phyloP scores from a whole-genome alignment of 2,329 filamentous ascomycete genomes.

The Tolypocladium amazonense region DNA sequence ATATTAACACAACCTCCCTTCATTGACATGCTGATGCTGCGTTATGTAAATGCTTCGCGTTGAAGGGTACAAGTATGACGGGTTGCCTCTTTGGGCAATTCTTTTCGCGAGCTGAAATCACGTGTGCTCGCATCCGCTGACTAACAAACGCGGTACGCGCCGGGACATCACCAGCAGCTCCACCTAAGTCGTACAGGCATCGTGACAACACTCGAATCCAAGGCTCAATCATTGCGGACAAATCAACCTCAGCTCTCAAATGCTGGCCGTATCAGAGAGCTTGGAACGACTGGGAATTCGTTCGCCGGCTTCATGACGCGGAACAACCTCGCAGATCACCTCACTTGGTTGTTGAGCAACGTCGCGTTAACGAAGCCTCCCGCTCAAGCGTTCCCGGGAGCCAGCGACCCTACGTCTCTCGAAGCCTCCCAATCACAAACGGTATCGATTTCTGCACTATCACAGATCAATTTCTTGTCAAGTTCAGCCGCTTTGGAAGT shows the following conservation, averaged over 20 bases:
- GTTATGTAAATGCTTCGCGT: neutral
- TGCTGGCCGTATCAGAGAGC: conserved; percentile 5
- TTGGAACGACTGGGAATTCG: conserved; percentile 11
- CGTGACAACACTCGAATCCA: neutral
- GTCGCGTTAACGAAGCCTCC: conserved; percentile 28
- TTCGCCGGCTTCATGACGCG: conserved; percentile 46
- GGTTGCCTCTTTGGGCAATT: neutral
- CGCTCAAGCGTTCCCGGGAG: conserved; percentile 24
- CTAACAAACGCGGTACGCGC: conserved; percentile 22
- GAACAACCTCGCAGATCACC: conserved; percentile 47
- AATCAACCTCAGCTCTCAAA: neutral
- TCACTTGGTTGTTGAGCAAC: conserved; percentile 46
- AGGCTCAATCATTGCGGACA: neutral
- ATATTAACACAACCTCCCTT: neutral
- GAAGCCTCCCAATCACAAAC: conserved; percentile 15
- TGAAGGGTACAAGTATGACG: neutral
- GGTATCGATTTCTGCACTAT: neutral
- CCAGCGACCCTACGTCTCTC: conserved; percentile 14
- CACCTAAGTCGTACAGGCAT: neutral
- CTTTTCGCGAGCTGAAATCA: conserved; percentile 2
- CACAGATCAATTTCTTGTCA: neutral
- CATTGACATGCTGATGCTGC: neutral
- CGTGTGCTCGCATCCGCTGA: conserved; percentile 16
- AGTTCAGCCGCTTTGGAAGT: neutral
- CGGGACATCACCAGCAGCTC: neutral